These are phyloP conservation scores for Geoglossum glabrum DNA, from an alignment of 495 filamentous ascomycete species.

Conservation along the genomic window DNA sequence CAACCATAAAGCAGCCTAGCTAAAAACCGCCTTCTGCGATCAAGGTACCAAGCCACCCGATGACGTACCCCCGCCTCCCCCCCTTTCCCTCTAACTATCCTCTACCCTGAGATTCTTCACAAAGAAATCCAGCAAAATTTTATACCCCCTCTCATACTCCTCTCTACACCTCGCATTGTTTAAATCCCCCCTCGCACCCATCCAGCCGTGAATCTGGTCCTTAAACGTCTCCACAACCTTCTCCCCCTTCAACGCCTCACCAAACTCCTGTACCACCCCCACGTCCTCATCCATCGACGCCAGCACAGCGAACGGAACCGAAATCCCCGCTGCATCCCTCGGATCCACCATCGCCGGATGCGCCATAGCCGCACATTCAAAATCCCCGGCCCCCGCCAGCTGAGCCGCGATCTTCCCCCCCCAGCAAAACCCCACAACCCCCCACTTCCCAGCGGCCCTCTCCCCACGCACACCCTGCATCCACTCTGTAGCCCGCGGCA, in stretches of 20 bases:
- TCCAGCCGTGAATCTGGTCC: conserved; percentile 79
- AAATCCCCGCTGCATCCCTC: conserved; percentile 28
- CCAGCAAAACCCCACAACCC: conserved; percentile 88
- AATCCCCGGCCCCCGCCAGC: too few species aligned
- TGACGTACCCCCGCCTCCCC: background rate
- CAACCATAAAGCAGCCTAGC: too few species aligned
- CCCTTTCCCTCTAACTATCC: background rate
- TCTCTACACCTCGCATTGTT: conserved; percentile 42
- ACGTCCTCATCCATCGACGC: conserved; percentile 29
- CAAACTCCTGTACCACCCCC: conserved; percentile 51
- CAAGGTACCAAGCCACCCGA: too few species aligned
- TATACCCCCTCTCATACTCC: conserved; percentile 58
- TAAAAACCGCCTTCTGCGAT: too few species aligned
- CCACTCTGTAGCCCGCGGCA: conserved; percentile 40
- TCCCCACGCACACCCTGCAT: conserved; percentile 34
- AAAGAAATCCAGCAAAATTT: background rate
- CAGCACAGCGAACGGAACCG: conserved; percentile 22
- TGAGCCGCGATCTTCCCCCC: conserved; percentile 74
- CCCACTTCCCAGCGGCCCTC: conserved; percentile 51
- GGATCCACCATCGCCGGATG: conserved; percentile 86
- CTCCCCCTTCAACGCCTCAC: conserved; percentile 39
- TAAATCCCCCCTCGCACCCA: conserved; percentile 60
- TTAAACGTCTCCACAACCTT: conserved; percentile 64
- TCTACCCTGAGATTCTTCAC: too few species aligned
- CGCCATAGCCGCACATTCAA: conserved; percentile 28